phyloP scores from a whole-genome alignment of 768 basidiomycete species.

The Zangia roseola region DNA sequence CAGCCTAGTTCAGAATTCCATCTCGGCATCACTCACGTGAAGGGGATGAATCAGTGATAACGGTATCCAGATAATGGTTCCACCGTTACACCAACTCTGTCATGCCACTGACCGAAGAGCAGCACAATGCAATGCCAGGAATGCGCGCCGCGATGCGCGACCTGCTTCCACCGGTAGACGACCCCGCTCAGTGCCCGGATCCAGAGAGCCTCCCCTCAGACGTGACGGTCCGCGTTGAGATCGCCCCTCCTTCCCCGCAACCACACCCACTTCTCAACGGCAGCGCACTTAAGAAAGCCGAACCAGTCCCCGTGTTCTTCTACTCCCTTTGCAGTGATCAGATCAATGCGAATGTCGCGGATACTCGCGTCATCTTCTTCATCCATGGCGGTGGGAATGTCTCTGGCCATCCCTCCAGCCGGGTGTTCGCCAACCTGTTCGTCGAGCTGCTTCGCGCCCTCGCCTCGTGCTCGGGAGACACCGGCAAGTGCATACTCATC shows the following conservation, averaged over 20 bases:
- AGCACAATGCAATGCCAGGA: slow-evolving; percentile 2
- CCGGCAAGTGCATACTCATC: neutral
- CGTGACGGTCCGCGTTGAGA: slow-evolving; percentile 11
- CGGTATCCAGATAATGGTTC: no score
- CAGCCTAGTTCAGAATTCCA: no score
- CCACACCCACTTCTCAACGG: slow-evolving; percentile 2
- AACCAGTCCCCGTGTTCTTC: slow-evolving; percentile 21
- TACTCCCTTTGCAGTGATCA: slow-evolving; percentile 2
- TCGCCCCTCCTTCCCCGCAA: slow-evolving; percentile 10
- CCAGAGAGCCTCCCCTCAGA: slow-evolving; percentile 4
- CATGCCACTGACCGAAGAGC: slow-evolving; percentile 13
- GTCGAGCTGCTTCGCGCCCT: neutral
- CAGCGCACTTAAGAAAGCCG: slow-evolving; percentile 7
- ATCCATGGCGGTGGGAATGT: slow-evolving; percentile 23
- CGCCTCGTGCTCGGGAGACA: neutral
- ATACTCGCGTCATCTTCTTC: slow-evolving; percentile 20
- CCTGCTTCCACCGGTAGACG: slow-evolving; percentile 9
- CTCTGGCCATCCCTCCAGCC: slow-evolving; percentile 11
- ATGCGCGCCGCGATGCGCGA: neutral
- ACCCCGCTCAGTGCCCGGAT: slow-evolving; percentile 4
- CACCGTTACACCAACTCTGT: no score
- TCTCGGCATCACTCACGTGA: no score
- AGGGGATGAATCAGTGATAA: no score
- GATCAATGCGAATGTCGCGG: neutral
- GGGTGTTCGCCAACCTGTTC: slow-evolving; percentile 3